Conservation (phyloP, 225 moss, liverwort and hornwort species). For the Physcomitrellopsis africana region DNA sequence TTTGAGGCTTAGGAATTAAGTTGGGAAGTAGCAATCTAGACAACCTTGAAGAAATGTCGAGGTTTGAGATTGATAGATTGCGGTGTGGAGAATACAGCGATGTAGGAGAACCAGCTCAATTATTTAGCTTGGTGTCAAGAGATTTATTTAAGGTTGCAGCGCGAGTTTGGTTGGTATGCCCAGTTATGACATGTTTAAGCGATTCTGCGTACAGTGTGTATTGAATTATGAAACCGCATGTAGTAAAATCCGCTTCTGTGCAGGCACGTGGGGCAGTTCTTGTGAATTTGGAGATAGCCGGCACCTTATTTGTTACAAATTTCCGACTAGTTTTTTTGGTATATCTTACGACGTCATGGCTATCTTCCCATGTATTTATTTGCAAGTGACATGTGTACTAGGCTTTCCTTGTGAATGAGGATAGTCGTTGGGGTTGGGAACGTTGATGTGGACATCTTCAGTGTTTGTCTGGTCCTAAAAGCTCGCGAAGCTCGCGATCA, state of each 20-base stretch:
- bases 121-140: slow-evolving; percentile 4
- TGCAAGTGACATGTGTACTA: background rate
- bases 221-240: background rate
- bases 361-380: slow-evolving; percentile 3
- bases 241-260: slow-evolving; percentile 17
- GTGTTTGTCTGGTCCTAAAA: slow-evolving; percentile 12
- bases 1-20: background rate
- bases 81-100: slow-evolving; percentile 8
- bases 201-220: slow-evolving; percentile 3
- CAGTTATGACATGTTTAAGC: background rate
- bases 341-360: slow-evolving; percentile 28
- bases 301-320: slow-evolving; percentile 88
- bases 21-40: background rate
- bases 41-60: slow-evolving; percentile 16
- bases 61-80: slow-evolving; percentile 22
- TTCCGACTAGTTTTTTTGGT: slow-evolving; percentile 92
- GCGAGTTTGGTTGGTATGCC: background rate
- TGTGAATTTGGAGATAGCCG: slow-evolving; percentile 84
- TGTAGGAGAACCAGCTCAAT: slow-evolving; percentile 11
- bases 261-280: slow-evolving; percentile 87
- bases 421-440: background rate
- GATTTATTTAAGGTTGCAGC: slow-evolving; percentile 4
- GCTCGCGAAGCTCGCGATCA: background rate
- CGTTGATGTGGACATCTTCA: background rate
- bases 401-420: background rate